Percentiles rank a stretch among this genome's conserved stretches.
phyloP scores from a whole-genome alignment of 2,329 filamentous ascomycete genomes.

The Phaeosphaeria sp. region DNA sequence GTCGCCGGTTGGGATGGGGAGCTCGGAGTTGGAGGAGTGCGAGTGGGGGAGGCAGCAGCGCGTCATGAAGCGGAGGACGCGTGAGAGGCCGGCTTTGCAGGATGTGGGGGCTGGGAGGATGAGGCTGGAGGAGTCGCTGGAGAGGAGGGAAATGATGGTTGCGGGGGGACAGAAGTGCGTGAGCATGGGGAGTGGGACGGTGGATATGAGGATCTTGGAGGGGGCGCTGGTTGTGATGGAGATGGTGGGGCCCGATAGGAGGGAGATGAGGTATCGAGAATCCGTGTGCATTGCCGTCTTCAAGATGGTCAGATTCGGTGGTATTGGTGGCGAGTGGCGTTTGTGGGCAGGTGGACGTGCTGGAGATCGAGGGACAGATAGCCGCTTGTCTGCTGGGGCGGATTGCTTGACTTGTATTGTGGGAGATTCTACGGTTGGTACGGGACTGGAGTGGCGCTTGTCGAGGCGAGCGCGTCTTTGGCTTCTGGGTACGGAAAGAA shows the following conservation, averaged over 20 bases:
- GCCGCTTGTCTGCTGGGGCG: too few relatives aligned
- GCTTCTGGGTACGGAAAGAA: too few relatives aligned
- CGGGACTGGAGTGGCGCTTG: too few relatives aligned
- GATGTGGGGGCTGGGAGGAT: not conserved
- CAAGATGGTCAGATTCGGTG: not conserved
- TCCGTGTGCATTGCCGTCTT: not conserved
- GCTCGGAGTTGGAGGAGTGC: not conserved
- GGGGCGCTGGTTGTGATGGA: not conserved
- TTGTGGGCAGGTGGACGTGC: not conserved
- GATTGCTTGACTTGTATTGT: too few relatives aligned
- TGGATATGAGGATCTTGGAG: not conserved
- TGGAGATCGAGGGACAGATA: not conserved
- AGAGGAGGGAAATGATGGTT: not conserved
- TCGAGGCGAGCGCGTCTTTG: too few relatives aligned
- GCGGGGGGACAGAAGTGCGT: not conserved
- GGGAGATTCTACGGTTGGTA: too few relatives aligned
- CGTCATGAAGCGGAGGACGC: slow-evolving; percentile 11
- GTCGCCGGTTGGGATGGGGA: slow-evolving; percentile 5
- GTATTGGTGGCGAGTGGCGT: not conserved
- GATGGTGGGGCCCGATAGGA: not conserved
- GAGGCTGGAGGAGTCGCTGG: not conserved
- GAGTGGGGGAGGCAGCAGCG: slow-evolving; percentile 1
- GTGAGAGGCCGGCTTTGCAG: not conserved
- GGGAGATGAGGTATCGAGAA: not conserved
- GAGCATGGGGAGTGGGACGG: not conserved